phyloP scores from a whole-genome alignment of 2,329 filamentous ascomycete species.

The Stagonosporopsis cucurbitacearum region DNA sequence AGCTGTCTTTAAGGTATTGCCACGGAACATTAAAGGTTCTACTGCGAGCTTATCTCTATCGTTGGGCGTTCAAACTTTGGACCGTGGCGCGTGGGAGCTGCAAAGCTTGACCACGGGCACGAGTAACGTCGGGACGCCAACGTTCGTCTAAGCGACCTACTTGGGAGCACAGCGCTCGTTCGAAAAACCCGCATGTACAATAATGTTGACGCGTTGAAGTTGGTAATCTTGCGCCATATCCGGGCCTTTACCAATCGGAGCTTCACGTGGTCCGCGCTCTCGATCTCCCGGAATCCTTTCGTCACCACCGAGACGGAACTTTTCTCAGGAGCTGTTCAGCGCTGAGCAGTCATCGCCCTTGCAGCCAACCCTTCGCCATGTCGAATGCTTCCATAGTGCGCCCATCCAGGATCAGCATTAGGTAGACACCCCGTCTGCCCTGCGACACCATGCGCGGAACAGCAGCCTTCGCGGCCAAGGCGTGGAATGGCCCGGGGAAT shows the following conservation, averaged over 20 bases:
- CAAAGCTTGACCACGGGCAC: slow-evolving; percentile 10
- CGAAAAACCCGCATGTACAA: slow-evolving; percentile 1
- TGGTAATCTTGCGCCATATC: slow-evolving; percentile 15
- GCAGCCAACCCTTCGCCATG: slow-evolving; percentile 29
- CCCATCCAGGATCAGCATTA: slow-evolving; percentile 20
- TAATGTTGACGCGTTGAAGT: slow-evolving; percentile 19
- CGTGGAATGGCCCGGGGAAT: slow-evolving; percentile 44
- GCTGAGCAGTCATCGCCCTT: slow-evolving; percentile 22
- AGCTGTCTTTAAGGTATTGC: too few relatives aligned
- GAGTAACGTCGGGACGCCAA: slow-evolving; percentile 16
- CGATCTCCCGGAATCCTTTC: slow-evolving; percentile 22
- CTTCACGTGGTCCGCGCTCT: slow-evolving; percentile 32
- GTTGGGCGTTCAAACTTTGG: too few relatives aligned
- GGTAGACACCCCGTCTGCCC: slow-evolving; percentile 36
- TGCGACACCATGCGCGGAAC: slow-evolving; percentile 45
- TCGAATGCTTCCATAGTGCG: slow-evolving; percentile 27
- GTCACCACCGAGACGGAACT: slow-evolving; percentile 40
- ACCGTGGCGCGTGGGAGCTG: slow-evolving; percentile 9
- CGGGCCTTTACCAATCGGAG: slow-evolving; percentile 15
- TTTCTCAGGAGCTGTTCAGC: slow-evolving; percentile 30
- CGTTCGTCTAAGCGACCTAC: background rate
- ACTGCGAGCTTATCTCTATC: background rate
- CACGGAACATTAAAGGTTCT: too few relatives aligned
- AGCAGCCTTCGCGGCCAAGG: slow-evolving; percentile 39
- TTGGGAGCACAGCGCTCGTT: background rate